Evolutionary conservation across 2,329 filamentous ascomycete species (phyloP).

Genomic region (Fusarium multiceps): DNA sequence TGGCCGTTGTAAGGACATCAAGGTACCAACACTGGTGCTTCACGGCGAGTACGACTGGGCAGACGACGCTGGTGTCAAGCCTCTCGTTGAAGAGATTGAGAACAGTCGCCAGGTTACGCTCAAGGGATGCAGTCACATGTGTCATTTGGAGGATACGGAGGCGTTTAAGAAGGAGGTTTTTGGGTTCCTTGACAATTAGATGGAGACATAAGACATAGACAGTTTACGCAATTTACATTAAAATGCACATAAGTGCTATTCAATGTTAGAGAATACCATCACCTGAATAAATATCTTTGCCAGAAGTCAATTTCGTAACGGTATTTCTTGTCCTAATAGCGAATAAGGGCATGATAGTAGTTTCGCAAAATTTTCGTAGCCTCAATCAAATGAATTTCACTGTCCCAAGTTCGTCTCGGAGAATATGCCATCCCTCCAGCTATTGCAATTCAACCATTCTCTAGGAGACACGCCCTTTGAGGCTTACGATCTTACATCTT

Average conservation of each 20-base stretch:
- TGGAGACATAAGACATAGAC: not conserved
- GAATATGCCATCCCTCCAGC: not conserved
- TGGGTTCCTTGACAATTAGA: not conserved
- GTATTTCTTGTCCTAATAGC: not conserved
- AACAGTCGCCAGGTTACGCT: slow-evolving; percentile 6
- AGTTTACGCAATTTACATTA: not conserved
- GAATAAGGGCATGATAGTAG: not conserved
- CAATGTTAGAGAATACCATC: not conserved
- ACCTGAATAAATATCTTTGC: not conserved
- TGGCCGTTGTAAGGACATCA: slow-evolving; percentile 6
- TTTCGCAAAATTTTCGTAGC: not conserved
- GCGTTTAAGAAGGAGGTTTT: slow-evolving; percentile 13
- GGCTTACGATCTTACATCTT: slow-evolving; percentile 1
- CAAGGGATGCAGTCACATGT: slow-evolving; percentile 10
- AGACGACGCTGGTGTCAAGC: slow-evolving; percentile 3
- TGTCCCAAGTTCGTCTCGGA: not conserved
- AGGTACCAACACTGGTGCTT: not conserved
- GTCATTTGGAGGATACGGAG: slow-evolving; percentile 2
- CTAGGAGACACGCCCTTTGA: not conserved
- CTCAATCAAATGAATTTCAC: not conserved
- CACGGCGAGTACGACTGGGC: slow-evolving; percentile 14
- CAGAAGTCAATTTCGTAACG: not conserved
- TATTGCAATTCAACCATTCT: not conserved
- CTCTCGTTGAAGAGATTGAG: slow-evolving; percentile 6
- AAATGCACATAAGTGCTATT: not conserved